These are phyloP conservation scores for Oenanthe javanica DNA, from an alignment of 140 eudicot genomes.

Conservation along the genomic window DNA sequence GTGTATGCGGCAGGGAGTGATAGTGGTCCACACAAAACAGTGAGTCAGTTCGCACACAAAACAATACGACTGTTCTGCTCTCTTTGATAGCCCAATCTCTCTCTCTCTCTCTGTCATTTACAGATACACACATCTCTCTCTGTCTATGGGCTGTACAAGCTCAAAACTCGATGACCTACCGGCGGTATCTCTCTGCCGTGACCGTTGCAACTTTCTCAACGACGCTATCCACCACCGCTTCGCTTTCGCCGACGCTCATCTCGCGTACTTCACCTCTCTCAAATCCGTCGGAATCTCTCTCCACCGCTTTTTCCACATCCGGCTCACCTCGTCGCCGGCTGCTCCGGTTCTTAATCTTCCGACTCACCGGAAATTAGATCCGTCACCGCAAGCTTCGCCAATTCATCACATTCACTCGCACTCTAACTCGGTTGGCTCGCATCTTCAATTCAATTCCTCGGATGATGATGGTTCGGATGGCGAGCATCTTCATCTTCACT, in stretches of 20 bases:
- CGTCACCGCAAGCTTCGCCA: conserved; percentile 17
- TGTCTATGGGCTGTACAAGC: conserved; percentile 72
- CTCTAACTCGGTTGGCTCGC: conserved; percentile 59
- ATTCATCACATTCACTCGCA: conserved; percentile 20
- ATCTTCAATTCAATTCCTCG: conserved; percentile 55
- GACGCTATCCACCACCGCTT: conserved; percentile 74
- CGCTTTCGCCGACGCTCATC: conserved; percentile 56
- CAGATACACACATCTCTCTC: background rate
- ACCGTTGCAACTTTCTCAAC: conserved; percentile 57
- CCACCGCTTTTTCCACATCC: conserved; percentile 40
- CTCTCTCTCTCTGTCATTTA: conserved; percentile 4
- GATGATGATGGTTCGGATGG: conserved; percentile 38
- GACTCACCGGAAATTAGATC: conserved; percentile 28
- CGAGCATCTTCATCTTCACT: conserved; percentile 41
- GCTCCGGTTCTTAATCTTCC: conserved; percentile 47
- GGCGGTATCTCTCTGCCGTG: conserved; percentile 65
- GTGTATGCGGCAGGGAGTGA: too few species aligned
- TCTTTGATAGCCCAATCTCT: background rate
- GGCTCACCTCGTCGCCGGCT: conserved; percentile 15
- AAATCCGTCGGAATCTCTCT: conserved; percentile 55
- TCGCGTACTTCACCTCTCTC: conserved; percentile 63
- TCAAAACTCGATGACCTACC: conserved; percentile 77
- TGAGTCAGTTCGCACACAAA: conserved; percentile 11
- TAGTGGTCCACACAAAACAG: conserved; percentile 2
- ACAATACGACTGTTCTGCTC: background rate